Evolutionary conservation across 208 protist genomes (phyloP).

Genomic region (Blastocrithidia nonstop): DNA sequence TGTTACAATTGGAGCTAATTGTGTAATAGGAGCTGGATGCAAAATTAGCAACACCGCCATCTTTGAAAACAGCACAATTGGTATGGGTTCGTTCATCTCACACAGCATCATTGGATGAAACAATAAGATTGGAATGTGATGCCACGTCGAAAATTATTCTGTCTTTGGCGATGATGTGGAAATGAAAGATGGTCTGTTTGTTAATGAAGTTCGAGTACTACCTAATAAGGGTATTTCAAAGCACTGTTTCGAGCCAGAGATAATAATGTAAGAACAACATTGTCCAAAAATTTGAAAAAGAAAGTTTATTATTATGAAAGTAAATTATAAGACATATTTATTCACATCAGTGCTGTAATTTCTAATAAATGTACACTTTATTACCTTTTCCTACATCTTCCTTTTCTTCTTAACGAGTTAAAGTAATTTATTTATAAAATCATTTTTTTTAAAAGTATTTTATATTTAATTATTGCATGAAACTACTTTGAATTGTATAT

Average conservation of each 20-base stretch:
- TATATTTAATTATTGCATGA: too few species aligned
- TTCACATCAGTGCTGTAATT: not conserved
- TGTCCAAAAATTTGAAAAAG: slow-evolving; percentile 1
- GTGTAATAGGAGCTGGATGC: slow-evolving; percentile 81
- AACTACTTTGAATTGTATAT: too few species aligned
- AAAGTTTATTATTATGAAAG: not conserved
- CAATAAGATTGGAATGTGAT: slow-evolving; percentile 83
- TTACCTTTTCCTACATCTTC: not conserved
- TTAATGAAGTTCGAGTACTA: slow-evolving; percentile 88
- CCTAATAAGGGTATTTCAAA: slow-evolving; percentile 90
- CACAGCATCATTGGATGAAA: slow-evolving; percentile 95
- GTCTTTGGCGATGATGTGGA: slow-evolving; percentile 93
- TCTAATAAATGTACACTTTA: not conserved
- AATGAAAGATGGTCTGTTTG: slow-evolving; percentile 79
- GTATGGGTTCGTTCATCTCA: slow-evolving; percentile 65
- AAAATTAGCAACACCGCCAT: slow-evolving; percentile 78
- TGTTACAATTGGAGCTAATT: slow-evolving; percentile 89
- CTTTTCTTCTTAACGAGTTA: too few species aligned
- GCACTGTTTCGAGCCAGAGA: slow-evolving; percentile 66
- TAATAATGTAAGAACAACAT: slow-evolving; percentile 87
- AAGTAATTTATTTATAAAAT: too few species aligned
- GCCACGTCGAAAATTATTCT: slow-evolving; percentile 86
- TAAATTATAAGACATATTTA: not conserved
- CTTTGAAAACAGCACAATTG: slow-evolving; percentile 68
- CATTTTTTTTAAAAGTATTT: too few species aligned